Base-by-base conservation (phyloP, 2,329 filamentous ascomycete genomes). In the Beauveria medogensis region DNA sequence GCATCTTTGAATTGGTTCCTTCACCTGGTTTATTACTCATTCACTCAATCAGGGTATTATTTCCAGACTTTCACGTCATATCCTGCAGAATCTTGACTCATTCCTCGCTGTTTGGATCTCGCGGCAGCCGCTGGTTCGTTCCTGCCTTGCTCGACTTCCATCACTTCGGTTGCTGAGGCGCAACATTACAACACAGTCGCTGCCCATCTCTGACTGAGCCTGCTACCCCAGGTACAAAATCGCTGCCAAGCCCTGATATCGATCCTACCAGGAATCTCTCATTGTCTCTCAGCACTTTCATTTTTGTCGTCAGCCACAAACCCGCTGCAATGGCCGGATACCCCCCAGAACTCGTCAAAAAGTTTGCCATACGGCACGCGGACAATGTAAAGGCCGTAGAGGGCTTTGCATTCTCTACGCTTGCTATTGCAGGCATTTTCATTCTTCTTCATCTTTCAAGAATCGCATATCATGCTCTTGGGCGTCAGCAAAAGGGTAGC, bases 361-460 rank as follows among this genome's bases (percentile, higher is more conserved):
- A 40, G 47, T 61, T 61, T 24, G 48, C 37, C 7, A 30, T 58
- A 44, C 46, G 60, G 14, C 60, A 54, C n/a, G 7, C 4, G 14
- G 44, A 57, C 28, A 61, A 61, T 28, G 44, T 61, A 41, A 46
- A 18, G 8, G 53, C 60, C 14, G 46, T 58, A 20, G 60, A 61
- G 41, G 53, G 47, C 1, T 61, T 61, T 28, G 47, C 60, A 18
- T 57, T 60, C 54, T 12, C 54, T 20, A 40, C 20, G 37, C 28
- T 58, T 9, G 47, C 34, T 2, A 26, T 61, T 46, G 47, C 22
- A 9, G 41, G 46, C 10, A 2, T 48, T 8, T 60, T 60, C 22
- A 43, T 61, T 18, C 40, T 61, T 6, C 44, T 52, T 14, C 54
- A 61, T 57, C 46, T 53, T 18, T 46, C 41, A 14, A 26, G 47